Conservation (phyloP, 2,329 filamentous ascomycete genomes). For the Trichoderma aggressivum region DNA sequence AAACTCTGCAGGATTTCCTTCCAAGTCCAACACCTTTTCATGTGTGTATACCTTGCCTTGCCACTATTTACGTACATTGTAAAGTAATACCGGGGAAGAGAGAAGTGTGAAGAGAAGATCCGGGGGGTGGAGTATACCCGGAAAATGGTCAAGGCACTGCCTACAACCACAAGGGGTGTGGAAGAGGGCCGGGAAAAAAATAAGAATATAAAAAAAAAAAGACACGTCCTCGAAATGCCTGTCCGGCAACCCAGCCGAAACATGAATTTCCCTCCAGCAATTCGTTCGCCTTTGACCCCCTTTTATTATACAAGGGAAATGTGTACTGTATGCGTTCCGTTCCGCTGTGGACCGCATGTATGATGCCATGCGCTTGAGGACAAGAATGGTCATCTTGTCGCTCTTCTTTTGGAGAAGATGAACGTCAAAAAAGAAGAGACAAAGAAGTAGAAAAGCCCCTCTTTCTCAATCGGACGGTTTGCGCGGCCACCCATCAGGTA, state of each 20-base stretch:
- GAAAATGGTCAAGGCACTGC: constrained; percentile 14
- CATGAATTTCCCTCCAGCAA: neutral
- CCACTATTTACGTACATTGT: constrained; percentile 40
- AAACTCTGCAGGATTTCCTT: constrained; percentile 27
- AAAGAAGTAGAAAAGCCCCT: too few species aligned
- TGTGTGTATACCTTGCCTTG: constrained; percentile 43
- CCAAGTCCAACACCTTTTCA: constrained; percentile 45
- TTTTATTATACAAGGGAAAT: neutral
- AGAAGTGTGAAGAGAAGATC: constrained; percentile 8
- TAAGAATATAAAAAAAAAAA: neutral
- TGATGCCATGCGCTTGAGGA: neutral
- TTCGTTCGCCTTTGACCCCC: neutral
- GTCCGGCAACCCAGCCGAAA: neutral
- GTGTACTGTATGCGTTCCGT: neutral
- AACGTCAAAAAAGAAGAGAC: too few species aligned
- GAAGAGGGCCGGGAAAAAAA: constrained; percentile 8
- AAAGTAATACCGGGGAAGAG: constrained; percentile 22
- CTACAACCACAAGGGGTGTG: constrained; percentile 5
- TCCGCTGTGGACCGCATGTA: neutral
- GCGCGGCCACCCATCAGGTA: neutral
- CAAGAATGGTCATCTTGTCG: neutral
- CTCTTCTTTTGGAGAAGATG: neutral
- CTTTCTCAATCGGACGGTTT: neutral
- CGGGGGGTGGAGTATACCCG: neutral
- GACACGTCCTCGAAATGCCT: neutral